phyloP scores from a whole-genome alignment of 1,139 yeast genomes.

The Candida dubliniensis region DNA sequence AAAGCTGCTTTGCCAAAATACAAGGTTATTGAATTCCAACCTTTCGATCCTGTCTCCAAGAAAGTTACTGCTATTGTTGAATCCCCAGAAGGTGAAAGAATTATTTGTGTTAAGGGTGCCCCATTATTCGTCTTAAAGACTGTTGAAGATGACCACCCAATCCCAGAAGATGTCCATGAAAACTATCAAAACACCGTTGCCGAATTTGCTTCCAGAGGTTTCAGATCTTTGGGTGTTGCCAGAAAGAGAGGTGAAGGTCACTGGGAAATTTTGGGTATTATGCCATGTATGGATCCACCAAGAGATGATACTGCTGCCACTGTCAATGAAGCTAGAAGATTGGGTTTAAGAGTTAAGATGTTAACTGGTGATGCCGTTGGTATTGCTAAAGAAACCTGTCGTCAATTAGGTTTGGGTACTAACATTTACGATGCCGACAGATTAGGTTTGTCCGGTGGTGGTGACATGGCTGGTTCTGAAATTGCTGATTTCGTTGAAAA shows the following conservation, averaged over 20 bases:
- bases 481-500: conserved; percentile 94
- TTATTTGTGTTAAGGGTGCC: conserved; percentile 97
- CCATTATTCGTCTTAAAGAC: conserved; percentile 93
- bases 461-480: conserved; percentile 95
- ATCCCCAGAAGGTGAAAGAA: conserved; percentile 95
- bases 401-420: conserved; percentile 96
- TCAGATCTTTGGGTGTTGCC: conserved; percentile 98
- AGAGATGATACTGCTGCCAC: conserved; percentile 98
- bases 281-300: conserved; percentile 99
- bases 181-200: conserved; percentile 96
- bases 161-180: conserved; percentile 93
- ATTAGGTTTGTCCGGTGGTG: conserved; percentile 94
- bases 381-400: conserved; percentile 97
- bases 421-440: conserved; percentile 97
- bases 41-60: conserved; percentile 97
- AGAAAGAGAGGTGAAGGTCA: conserved; percentile 99
- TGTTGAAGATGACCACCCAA: conserved; percentile 95
- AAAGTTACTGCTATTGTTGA: conserved; percentile 93
- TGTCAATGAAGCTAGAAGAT: conserved; percentile 86
- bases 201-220: conserved; percentile 97
- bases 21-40: conserved; percentile 94
- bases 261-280: conserved; percentile 97
- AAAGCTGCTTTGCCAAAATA: conserved; percentile 92
- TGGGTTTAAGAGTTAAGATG: conserved; percentile 97
- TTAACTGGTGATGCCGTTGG: conserved; percentile 99